Evolutionary conservation across 306 rosid species (phyloP).

Genomic region (Begonia peltatifolia): DNA sequence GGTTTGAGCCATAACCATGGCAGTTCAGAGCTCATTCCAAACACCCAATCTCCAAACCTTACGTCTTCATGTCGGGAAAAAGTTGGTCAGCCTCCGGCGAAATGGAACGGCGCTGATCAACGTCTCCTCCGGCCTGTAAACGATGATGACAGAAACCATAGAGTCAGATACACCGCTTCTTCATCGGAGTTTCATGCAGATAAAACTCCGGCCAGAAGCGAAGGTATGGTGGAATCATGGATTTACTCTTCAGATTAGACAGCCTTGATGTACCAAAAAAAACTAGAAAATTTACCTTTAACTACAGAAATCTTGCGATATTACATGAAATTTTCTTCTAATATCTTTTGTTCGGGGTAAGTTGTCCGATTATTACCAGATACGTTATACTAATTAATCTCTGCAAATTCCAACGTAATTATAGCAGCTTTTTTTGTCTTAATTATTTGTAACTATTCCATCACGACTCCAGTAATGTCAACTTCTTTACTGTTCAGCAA

Average conservation of each 20-base stretch:
- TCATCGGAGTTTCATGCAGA: conserved; percentile 39
- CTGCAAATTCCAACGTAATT: too few species aligned
- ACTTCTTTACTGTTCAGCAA: too few species aligned
- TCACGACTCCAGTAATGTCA: too few species aligned
- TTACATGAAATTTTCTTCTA: not conserved
- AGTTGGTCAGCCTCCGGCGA: conserved; percentile 7
- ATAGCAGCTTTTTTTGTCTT: not conserved
- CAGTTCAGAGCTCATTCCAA: conserved; percentile 9
- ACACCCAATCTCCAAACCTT: conserved; percentile 22
- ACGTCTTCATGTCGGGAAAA: conserved; percentile 10
- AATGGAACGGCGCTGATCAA: conserved; percentile 4
- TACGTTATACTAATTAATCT: too few species aligned
- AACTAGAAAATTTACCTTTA: conserved; percentile 3
- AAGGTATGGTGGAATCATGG: conserved; percentile 96
- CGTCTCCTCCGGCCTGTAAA: conserved; percentile 20
- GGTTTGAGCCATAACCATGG: conserved; percentile 30
- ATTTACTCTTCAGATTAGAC: conserved; percentile 80
- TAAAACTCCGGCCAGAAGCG: conserved; percentile 43
- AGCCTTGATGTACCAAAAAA: not conserved
- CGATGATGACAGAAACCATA: conserved; percentile 23
- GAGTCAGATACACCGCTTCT: conserved; percentile 28
- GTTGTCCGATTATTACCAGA: conserved; percentile 9
- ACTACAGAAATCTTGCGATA: not conserved
- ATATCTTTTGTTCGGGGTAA: not conserved
- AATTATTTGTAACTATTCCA: not conserved